Base-by-base conservation (phyloP, 805 yeast species). In the Cephaloascus fragrans region DNA sequence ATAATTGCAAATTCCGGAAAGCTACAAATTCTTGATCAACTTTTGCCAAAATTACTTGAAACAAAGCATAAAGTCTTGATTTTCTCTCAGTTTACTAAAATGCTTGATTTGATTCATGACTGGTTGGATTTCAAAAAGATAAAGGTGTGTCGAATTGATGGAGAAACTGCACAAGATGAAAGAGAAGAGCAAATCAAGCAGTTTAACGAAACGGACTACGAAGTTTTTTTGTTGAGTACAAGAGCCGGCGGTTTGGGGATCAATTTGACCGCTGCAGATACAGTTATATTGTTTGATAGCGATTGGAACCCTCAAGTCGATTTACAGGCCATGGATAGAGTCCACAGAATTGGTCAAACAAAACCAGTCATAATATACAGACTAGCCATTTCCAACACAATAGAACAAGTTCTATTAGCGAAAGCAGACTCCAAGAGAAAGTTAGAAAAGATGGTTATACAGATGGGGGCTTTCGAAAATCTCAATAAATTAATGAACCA, bases 231-330 rank as follows among this genome's bases (percentile, higher is more conserved):
- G 38, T 65, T 93, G 12, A 83, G 95, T 12, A 93, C 98, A 0
- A 69, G 97, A 44, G 90, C 97, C 1, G 98, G 97, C 8, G 97
- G 97, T 0, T 69, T 90, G 26, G 98, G 98, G 4, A 76, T 90
- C 34, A 90, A 90, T 52, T 64, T 90, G 40, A 75, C 81, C 0
- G 77, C 82, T 0, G 96, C 97, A 0, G 97, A 93, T 46, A 80
- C 95, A 2, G 97, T 93, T 1, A 75, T 90, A 3, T 50, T 90
- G 9, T 88, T 86, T 53, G 98, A 90, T 52, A 83, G 87, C 41
- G 98, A 90, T 53, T 90, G 97, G 96, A 90, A 90, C 51, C 98
- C 97, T 0, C 97, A 90, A 53, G 94, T 87, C 44, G 97, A 90
- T 59, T 63, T 88, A 37, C 98, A 90, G 56, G 97, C 97, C 0